Conservation (phyloP, 768 basidiomycete species). For the Neoboletus brunneissimus region DNA sequence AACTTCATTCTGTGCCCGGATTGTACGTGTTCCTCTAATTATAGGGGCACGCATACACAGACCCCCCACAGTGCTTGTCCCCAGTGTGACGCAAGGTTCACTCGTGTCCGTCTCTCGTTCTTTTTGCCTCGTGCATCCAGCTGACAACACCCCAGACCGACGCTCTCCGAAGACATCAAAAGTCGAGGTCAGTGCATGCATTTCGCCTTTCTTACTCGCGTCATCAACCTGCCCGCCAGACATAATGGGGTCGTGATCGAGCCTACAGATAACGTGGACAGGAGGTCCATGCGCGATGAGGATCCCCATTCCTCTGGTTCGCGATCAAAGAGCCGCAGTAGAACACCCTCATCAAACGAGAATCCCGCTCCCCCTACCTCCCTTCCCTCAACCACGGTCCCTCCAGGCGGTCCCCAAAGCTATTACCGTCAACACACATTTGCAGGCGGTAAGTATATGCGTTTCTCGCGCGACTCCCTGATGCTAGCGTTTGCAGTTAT, state of each 20-base stretch:
- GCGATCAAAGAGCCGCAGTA: conserved; percentile 49
- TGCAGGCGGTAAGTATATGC: conserved; percentile 36
- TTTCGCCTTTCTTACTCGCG: conserved; percentile 1
- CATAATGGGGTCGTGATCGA: conserved; percentile 70
- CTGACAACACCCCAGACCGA: conserved; percentile 54
- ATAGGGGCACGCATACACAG: conserved; percentile 17
- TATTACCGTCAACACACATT: conserved; percentile 69
- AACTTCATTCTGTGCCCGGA: conserved; percentile 68
- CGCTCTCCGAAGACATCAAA: conserved; percentile 75
- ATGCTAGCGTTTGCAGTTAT: conserved; percentile 34
- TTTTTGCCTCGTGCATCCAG: conserved; percentile 9
- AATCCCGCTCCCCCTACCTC: conserved; percentile 33
- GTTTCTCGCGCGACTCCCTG: not conserved
- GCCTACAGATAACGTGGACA: conserved; percentile 32
- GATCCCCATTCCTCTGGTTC: conserved; percentile 39
- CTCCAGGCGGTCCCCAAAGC: conserved; percentile 42
- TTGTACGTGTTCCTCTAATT: conserved; percentile 47
- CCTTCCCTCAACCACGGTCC: conserved; percentile 35
- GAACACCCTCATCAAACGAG: conserved; percentile 45
- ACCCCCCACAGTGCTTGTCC: conserved; percentile 57
- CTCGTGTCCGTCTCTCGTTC: conserved; percentile 52
- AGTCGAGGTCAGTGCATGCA: conserved; percentile 55
- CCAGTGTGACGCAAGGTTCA: conserved; percentile 78
- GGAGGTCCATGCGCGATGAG: conserved; percentile 21
- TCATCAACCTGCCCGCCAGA: conserved; percentile 25